phyloP scores from a whole-genome alignment of 2,329 filamentous ascomycete genomes.

The Colletotrichum sp. region DNA sequence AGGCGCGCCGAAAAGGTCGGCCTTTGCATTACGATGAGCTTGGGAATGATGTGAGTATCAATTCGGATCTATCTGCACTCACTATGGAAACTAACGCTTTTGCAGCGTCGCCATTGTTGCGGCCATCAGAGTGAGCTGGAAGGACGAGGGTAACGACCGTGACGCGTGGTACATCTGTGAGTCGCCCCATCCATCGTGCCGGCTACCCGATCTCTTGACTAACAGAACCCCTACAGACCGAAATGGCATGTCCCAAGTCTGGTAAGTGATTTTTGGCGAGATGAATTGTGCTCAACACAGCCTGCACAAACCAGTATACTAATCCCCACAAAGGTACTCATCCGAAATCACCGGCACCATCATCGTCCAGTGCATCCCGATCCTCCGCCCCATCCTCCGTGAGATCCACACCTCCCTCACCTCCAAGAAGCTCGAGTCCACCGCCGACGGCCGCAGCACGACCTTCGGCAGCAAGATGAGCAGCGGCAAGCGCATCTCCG shows the following conservation, averaged over 20 bases:
- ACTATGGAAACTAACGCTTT: background rate
- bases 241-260: conserved; percentile 49
- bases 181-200: background rate
- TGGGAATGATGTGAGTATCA: conserved; percentile 37
- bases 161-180: conserved; percentile 53
- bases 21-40: conserved; percentile 29
- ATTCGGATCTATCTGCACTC: background rate
- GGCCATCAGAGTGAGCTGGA: conserved; percentile 53
- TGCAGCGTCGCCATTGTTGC: conserved; percentile 50
- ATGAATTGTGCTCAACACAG: background rate
- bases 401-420: conserved; percentile 22
- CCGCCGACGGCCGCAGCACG: conserved; percentile 9
- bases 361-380: conserved; percentile 59
- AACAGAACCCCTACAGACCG: conserved; percentile 31
- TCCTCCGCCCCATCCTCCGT: conserved; percentile 50
- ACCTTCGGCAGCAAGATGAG: conserved; percentile 17
- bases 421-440: conserved; percentile 19
- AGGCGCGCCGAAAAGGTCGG: conserved; percentile 31
- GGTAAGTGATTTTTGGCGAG: conserved; percentile 29
- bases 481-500: conserved; percentile 12
- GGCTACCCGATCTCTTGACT: background rate
- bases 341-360: conserved; percentile 59
- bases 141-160: conserved; percentile 48
- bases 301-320: background rate
- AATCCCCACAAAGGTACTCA: conserved; percentile 38